phyloP scores from a whole-genome alignment of 2,329 filamentous ascomycete genomes.

The Monosporascus sp. region DNA sequence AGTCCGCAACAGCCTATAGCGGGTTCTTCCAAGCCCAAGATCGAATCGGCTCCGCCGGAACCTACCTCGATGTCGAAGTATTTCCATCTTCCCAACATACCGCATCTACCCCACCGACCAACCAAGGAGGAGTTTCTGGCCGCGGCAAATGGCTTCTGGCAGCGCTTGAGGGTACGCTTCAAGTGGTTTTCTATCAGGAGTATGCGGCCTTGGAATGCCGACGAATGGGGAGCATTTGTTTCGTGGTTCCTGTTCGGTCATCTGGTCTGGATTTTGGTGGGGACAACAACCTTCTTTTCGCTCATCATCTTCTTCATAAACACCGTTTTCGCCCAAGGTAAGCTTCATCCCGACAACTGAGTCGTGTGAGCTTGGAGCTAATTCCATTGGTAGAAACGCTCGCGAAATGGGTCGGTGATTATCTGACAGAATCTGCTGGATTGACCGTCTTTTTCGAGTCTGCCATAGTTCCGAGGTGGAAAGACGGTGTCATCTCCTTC shows the following conservation, averaged over 20 bases:
- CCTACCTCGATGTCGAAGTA: constrained; percentile 54
- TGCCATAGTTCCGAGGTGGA: constrained; percentile 95
- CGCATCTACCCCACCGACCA: constrained; percentile 78
- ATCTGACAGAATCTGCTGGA: constrained; percentile 88
- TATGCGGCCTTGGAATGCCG: constrained; percentile 86
- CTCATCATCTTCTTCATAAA: constrained; percentile 87
- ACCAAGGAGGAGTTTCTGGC: constrained; percentile 90
- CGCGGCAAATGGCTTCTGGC: constrained; percentile 89
- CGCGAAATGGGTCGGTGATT: constrained; percentile 89
- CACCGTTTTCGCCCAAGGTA: constrained; percentile 90
- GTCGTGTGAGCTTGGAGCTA: constrained; percentile 8
- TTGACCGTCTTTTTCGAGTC: constrained; percentile 95
- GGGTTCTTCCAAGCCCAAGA: constrained; percentile 10
- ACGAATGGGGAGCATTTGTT: constrained; percentile 90
- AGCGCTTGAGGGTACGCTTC: constrained; percentile 82
- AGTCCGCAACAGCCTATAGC: constrained; percentile 7
- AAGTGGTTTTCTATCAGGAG: constrained; percentile 98
- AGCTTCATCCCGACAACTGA: constrained; percentile 17
- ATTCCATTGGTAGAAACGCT: constrained; percentile 63
- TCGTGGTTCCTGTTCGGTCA: constrained; percentile 95
- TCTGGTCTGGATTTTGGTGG: constrained; percentile 90
- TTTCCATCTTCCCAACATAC: constrained; percentile 43
- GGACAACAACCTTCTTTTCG: constrained; percentile 96
- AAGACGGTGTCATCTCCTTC: constrained; percentile 90
- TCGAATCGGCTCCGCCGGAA: constrained; percentile 35